These are phyloP conservation scores for Spirogloea muscicola DNA, from an alignment of 139 green algal genomes.

Conservation along the genomic window DNA sequence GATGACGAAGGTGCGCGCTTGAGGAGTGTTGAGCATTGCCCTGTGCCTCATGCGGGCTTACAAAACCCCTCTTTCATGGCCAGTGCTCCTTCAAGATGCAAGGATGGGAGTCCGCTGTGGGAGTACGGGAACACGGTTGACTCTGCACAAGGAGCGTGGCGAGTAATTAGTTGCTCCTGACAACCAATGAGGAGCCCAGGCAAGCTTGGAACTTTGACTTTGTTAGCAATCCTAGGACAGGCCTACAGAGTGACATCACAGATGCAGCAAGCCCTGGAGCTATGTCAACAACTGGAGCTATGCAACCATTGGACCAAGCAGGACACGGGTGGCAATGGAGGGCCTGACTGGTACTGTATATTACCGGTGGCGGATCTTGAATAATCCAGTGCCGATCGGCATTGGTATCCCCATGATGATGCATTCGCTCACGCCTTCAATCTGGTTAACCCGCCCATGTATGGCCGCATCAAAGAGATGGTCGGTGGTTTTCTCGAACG, in stretches of 20 bases:
- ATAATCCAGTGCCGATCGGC: slow-evolving; percentile 89
- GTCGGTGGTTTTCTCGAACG: slow-evolving; percentile 98
- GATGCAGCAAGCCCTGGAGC: neutral
- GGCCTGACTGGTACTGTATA: neutral
- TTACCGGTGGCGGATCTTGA: slow-evolving; percentile 60
- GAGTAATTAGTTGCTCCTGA: neutral
- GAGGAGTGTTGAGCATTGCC: too few relatives aligned
- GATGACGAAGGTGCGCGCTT: too few relatives aligned
- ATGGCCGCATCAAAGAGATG: slow-evolving; percentile 97
- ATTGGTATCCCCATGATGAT: slow-evolving; percentile 99
- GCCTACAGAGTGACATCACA: neutral
- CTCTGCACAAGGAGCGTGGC: neutral
- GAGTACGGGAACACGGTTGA: slow-evolving; percentile 19
- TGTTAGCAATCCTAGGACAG: neutral
- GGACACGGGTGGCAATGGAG: neutral
- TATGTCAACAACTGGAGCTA: neutral
- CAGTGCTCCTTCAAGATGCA: neutral
- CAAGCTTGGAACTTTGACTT: neutral
- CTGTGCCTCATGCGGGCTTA: too few relatives aligned
- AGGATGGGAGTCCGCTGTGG: slow-evolving; percentile 6
- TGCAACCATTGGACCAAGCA: too few relatives aligned
- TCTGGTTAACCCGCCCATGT: slow-evolving; percentile 58
- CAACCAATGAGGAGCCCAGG: neutral
- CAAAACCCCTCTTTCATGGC: neutral
- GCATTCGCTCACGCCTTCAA: slow-evolving; percentile 82